Percentiles rank a stretch among this genome's conserved stretches.
Conservation (phyloP, 1,139 yeast genomes). For the Nakaseomyces uthaithaninus region DNA sequence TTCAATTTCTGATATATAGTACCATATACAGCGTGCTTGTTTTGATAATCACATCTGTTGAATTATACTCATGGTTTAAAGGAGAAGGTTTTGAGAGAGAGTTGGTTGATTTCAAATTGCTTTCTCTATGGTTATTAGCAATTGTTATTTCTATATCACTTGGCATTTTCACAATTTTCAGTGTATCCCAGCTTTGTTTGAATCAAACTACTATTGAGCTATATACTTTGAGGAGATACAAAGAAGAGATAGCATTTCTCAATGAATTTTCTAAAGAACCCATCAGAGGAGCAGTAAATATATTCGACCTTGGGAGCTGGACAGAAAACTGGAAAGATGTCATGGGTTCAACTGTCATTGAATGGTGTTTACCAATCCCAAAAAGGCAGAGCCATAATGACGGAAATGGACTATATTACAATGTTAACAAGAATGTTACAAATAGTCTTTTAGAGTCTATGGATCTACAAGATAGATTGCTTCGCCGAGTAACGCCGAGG, state of each 20-base stretch:
- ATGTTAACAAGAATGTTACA: constrained; percentile 40
- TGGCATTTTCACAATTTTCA: constrained; percentile 49
- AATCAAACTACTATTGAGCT: constrained; percentile 81
- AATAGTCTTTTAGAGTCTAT: constrained; percentile 35
- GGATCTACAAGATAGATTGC: constrained; percentile 25
- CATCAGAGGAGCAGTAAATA: constrained; percentile 40
- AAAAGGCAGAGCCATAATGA: constrained; percentile 28
- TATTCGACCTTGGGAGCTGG: constrained; percentile 62
- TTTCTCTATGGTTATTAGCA: constrained; percentile 52
- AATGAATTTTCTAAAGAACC: constrained; percentile 36
- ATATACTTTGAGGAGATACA: constrained; percentile 51
- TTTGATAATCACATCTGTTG: constrained; percentile 34
- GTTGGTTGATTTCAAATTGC: constrained; percentile 50
- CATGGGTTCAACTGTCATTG: constrained; percentile 58
- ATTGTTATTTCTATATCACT: constrained; percentile 60
- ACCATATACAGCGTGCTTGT: constrained; percentile 43
- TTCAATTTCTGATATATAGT: constrained; percentile 62
- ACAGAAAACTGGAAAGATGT: constrained; percentile 53
- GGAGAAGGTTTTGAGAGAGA: constrained; percentile 36
- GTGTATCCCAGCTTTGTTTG: constrained; percentile 47
- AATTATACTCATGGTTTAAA: constrained; percentile 46
- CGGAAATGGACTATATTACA: constrained; percentile 46
- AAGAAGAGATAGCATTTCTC: constrained; percentile 39
- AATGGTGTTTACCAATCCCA: constrained; percentile 67
- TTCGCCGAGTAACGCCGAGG: constrained; percentile 28